Percentiles rank a stretch among this genome's conserved stretches.
These are phyloP conservation scores for Trematosphaeria pertusa DNA, from an alignment of 2,329 filamentous ascomycete species.

Conservation along the genomic window DNA sequence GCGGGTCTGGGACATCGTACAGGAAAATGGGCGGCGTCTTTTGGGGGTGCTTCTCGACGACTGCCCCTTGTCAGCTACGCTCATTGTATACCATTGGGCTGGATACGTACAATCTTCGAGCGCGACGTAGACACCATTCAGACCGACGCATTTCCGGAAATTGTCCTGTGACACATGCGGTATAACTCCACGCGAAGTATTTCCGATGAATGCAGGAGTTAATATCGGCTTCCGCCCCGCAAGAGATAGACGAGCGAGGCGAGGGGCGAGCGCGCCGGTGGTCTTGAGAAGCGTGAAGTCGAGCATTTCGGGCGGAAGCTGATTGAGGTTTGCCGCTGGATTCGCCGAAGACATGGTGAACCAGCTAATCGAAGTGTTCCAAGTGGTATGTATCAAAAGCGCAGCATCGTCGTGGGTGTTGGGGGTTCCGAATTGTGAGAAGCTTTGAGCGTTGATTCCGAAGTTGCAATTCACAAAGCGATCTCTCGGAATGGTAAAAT, in stretches of 20 bases:
- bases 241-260: slow-evolving; percentile 72
- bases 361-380: too few relatives aligned
- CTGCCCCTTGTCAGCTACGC: slow-evolving; percentile 56
- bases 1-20: slow-evolving; percentile 56
- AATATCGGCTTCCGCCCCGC: slow-evolving; percentile 70
- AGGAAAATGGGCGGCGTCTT: slow-evolving; percentile 61
- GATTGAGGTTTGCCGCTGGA: slow-evolving; percentile 21
- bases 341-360: slow-evolving; percentile 19
- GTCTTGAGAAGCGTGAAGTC: slow-evolving; percentile 53
- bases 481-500: too few relatives aligned
- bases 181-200: slow-evolving; percentile 82
- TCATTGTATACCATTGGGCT: background rate
- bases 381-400: too few relatives aligned
- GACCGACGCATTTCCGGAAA: slow-evolving; percentile 67
- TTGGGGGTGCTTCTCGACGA: slow-evolving; percentile 65
- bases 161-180: slow-evolving; percentile 92
- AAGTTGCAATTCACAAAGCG: background rate
- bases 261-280: slow-evolving; percentile 56
- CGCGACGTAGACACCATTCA: slow-evolving; percentile 78
- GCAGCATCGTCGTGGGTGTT: too few relatives aligned
- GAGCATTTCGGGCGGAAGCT: slow-evolving; percentile 51
- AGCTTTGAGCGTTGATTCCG: background rate
- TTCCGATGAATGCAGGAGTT: slow-evolving; percentile 82
- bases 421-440: too few relatives aligned
- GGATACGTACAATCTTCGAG: slow-evolving; percentile 85